Conservation (phyloP, 1,284 basidiomycete genomes). For the Leccinum pseudoinsigne region DNA sequence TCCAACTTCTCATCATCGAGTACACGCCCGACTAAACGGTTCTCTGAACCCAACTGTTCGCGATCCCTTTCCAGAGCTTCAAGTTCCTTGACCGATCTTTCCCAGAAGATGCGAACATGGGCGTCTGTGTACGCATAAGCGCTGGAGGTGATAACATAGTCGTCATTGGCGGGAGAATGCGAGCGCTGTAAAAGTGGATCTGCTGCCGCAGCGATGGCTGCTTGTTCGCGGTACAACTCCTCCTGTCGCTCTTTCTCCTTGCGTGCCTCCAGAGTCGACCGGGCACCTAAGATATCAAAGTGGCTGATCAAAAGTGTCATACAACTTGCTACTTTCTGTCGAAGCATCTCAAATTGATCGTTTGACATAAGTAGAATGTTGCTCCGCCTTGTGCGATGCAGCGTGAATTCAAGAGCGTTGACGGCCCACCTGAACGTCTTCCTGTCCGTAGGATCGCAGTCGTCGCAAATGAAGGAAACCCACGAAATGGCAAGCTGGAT, state of each 20-base stretch:
- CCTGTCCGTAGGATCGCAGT: conserved; percentile 95
- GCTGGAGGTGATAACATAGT: conserved; percentile 37
- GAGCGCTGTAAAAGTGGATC: conserved; percentile 45
- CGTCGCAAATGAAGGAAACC: conserved; percentile 98
- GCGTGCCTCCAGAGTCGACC: conserved; percentile 86
- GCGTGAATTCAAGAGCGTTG: conserved; percentile 92
- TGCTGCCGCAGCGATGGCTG: conserved; percentile 50
- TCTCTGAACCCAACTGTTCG: conserved; percentile 60
- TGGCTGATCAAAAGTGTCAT: conserved; percentile 97
- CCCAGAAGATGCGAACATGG: conserved; percentile 72
- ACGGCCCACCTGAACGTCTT: conserved; percentile 99
- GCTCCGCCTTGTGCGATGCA: conserved; percentile 86
- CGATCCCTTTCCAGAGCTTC: conserved; percentile 65
- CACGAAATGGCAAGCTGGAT: conserved; percentile 93
- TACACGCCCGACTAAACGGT: conserved; percentile 83
- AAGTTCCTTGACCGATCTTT: conserved; percentile 61
- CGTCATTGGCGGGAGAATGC: conserved; percentile 37
- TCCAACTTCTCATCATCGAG: conserved; percentile 90
- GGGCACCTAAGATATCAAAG: conserved; percentile 96
- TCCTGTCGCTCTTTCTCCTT: conserved; percentile 85
- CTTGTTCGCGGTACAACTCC: conserved; percentile 65
- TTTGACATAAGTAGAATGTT: conserved; percentile 91
- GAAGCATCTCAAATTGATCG: conserved; percentile 87
- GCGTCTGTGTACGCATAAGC: conserved; percentile 54
- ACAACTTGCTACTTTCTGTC: conserved; percentile 93